These are phyloP conservation scores for Exsudoporus frostii DNA, from an alignment of 768 basidiomycete species.

Conservation along the genomic window DNA sequence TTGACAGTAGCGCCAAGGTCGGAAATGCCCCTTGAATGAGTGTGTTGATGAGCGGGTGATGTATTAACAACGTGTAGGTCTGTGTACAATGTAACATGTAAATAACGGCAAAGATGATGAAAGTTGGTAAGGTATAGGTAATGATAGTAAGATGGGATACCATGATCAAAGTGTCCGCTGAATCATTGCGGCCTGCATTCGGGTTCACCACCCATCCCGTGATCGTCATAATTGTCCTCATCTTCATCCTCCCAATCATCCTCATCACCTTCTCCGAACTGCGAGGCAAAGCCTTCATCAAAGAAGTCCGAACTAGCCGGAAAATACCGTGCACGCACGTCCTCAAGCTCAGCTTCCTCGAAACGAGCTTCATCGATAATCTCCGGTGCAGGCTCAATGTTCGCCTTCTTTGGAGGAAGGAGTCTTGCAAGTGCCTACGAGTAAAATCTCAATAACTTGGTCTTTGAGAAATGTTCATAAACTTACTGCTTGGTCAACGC, in stretches of 20 bases:
- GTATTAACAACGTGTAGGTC: constrained; percentile 23
- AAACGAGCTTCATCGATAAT: constrained; percentile 68
- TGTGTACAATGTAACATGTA: constrained; percentile 31
- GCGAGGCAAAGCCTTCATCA: constrained; percentile 64
- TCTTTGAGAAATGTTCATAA: neutral
- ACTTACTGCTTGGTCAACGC: constrained; percentile 56
- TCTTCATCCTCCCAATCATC: constrained; percentile 72
- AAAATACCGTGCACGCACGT: constrained; percentile 80
- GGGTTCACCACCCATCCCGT: constrained; percentile 42
- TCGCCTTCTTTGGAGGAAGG: constrained; percentile 73
- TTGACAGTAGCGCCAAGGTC: constrained; percentile 56
- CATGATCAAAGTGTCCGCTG: constrained; percentile 1
- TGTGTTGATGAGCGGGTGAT: constrained; percentile 3
- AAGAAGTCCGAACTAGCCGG: constrained; percentile 73
- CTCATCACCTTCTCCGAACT: constrained; percentile 73
- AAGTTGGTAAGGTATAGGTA: constrained; percentile 16
- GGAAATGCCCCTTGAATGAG: constrained; percentile 39
- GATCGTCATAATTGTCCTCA: constrained; percentile 51
- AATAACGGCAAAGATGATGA: constrained; percentile 21
- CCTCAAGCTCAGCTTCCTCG: constrained; percentile 75
- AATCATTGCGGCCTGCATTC: constrained; percentile 63
- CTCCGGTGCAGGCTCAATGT: constrained; percentile 69
- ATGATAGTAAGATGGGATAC: constrained; percentile 9
- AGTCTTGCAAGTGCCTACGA: constrained; percentile 58
- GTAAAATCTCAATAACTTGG: constrained; percentile 2